These are phyloP conservation scores for Aristolochia fimbriata DNA, from an alignment of 164 flowering plant genomes.

Conservation along the genomic window DNA sequence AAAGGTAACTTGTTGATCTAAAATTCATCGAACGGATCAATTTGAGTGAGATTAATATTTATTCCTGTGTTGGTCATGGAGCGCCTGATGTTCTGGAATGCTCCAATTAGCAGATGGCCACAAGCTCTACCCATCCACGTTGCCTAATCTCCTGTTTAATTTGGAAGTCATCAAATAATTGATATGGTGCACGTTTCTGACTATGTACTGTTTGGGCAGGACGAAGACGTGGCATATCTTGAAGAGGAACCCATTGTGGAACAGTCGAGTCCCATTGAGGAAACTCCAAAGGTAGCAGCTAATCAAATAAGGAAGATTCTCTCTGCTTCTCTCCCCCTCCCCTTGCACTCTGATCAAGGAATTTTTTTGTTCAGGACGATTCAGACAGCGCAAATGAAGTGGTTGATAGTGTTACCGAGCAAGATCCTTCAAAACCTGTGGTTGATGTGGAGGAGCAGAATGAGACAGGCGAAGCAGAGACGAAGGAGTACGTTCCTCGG, in stretches of 20 bases:
- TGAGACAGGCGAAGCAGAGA: constrained; percentile 20
- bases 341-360: constrained; percentile 1
- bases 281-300: constrained; percentile 30
- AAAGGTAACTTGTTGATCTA: no score
- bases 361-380: constrained; percentile 32
- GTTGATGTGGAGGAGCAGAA: constrained; percentile 23
- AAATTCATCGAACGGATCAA: no score
- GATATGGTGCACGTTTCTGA: neutral
- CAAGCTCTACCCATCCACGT: neutral
- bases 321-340: neutral
- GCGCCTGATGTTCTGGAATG: no score
- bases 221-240: constrained; percentile 25
- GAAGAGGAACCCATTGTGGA: constrained; percentile 28
- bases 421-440: constrained; percentile 28
- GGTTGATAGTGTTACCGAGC: constrained; percentile 23
- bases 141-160: neutral
- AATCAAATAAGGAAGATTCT: neutral
- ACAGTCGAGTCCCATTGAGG: constrained; percentile 33
- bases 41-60: no score
- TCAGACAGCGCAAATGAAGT: constrained; percentile 18
- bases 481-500: constrained; percentile 33
- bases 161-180: neutral
- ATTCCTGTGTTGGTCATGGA: no score
- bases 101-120: no score
- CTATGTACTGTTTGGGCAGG: constrained; percentile 19